Conservation (phyloP, 176 grass and related monocot species). For the Oryza brachyantha region DNA sequence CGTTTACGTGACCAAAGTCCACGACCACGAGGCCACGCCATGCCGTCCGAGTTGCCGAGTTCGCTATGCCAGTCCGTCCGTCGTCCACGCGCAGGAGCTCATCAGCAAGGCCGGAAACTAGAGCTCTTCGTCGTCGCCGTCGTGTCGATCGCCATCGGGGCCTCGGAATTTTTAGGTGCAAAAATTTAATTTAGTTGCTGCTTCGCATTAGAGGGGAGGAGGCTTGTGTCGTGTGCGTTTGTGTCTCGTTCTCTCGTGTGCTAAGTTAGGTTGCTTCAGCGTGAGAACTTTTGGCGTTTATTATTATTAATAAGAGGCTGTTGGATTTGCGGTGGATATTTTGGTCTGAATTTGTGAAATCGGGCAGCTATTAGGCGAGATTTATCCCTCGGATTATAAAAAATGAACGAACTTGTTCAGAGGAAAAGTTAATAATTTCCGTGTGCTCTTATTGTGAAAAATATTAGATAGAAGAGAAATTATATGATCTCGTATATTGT, state of each 20-base stretch:
- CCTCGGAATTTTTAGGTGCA: background rate
- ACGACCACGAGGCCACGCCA: too few relatives aligned
- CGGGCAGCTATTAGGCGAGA: background rate
- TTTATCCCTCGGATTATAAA: background rate
- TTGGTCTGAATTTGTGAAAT: background rate
- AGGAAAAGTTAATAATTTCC: too few relatives aligned
- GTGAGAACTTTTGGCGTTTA: background rate
- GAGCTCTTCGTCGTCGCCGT: too few relatives aligned
- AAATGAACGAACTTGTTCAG: background rate
- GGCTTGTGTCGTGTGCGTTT: background rate
- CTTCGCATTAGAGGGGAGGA: background rate
- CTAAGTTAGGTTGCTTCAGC: background rate
- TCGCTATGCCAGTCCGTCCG: too few relatives aligned
- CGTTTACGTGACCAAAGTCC: too few relatives aligned
- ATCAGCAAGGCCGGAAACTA: constrained; percentile 48
- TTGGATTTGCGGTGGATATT: background rate
- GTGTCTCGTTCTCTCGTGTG: background rate
- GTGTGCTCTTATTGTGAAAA: too few relatives aligned
- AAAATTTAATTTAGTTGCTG: background rate
- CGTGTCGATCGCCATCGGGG: background rate
- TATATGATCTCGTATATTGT: too few relatives aligned
- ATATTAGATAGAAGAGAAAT: too few relatives aligned
- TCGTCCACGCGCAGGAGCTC: constrained; percentile 39
- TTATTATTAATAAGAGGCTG: constrained; percentile 24
- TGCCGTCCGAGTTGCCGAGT: too few relatives aligned